phyloP scores from a whole-genome alignment of 1,139 yeast genomes.

The Pichia sp. region DNA sequence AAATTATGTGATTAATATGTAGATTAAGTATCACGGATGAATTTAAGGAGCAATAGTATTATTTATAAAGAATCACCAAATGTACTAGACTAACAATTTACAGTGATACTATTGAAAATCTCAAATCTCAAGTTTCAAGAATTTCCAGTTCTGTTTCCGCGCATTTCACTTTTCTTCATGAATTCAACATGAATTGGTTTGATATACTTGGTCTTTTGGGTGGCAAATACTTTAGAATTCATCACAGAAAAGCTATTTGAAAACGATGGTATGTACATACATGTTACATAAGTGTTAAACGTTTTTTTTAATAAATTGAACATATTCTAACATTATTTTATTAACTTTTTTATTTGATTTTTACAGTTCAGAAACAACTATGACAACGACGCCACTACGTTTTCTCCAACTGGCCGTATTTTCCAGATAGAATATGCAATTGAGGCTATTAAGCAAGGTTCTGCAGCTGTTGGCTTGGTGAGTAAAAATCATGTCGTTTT shows the following conservation, averaged over 20 bases:
- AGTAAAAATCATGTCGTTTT: constrained; percentile 83
- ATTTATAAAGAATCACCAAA: too few relatives aligned
- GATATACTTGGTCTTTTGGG: background rate
- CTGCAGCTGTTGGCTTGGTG: constrained; percentile 91
- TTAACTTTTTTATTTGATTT: background rate
- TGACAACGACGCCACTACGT: constrained; percentile 96
- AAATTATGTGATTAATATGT: background rate
- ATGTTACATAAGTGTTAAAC: too few relatives aligned
- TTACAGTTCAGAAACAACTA: constrained; percentile 87
- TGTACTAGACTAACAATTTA: too few relatives aligned
- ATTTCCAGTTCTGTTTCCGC: background rate
- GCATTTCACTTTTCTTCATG: background rate
- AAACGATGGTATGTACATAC: background rate
- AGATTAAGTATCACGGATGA: too few relatives aligned
- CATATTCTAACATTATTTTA: background rate
- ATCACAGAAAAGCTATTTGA: background rate
- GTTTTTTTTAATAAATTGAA: background rate
- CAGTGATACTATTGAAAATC: too few relatives aligned
- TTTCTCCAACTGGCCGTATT: constrained; percentile 93
- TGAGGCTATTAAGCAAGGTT: constrained; percentile 97
- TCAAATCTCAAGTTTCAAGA: background rate
- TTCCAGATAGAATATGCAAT: constrained; percentile 95
- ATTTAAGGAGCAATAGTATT: too few relatives aligned
- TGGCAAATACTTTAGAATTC: background rate
- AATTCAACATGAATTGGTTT: background rate